Percentiles rank a stretch among this genome's conserved stretches.
phyloP scores from a whole-genome alignment of 164 flowering plant genomes.

The Akebia trifoliata region DNA sequence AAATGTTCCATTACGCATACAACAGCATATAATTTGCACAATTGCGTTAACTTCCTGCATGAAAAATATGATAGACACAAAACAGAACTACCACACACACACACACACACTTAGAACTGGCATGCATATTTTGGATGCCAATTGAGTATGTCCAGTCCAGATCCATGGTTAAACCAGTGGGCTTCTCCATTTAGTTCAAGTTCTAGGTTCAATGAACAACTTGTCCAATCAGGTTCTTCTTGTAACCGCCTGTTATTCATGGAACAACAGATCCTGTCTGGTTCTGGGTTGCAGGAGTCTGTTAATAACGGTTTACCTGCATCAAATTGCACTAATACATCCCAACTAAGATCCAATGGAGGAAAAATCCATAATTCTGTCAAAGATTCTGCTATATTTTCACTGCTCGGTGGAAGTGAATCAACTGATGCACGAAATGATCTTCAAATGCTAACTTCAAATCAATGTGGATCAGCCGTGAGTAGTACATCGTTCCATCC shows the following conservation, averaged over 20 bases:
- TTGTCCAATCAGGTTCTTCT: conserved; percentile 24
- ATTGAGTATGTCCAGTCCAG: conserved; percentile 29
- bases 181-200: conserved; percentile 22
- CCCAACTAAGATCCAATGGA: conserved; percentile 17
- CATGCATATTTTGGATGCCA: conserved; percentile 39
- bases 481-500: conserved; percentile 9
- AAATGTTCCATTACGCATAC: too few relatives aligned
- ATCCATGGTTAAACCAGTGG: conserved; percentile 23
- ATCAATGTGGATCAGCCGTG: conserved; percentile 16
- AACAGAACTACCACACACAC: too few relatives aligned
- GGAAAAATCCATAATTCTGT: conserved; percentile 11
- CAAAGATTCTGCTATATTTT: conserved; percentile 15
- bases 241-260: conserved; percentile 12
- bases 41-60: too few relatives aligned
- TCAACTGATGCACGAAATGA: conserved; percentile 9
- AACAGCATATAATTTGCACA: too few relatives aligned
- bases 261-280: conserved; percentile 25
- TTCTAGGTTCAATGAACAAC: conserved; percentile 19
- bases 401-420: conserved; percentile 24
- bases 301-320: conserved; percentile 7
- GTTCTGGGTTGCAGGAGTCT: conserved; percentile 11
- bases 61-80: too few relatives aligned
- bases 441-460: conserved; percentile 14
- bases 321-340: conserved; percentile 13
- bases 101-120: too few relatives aligned